Conservation (phyloP, 306 rosid genomes). For the Lathyrus aphaca region DNA sequence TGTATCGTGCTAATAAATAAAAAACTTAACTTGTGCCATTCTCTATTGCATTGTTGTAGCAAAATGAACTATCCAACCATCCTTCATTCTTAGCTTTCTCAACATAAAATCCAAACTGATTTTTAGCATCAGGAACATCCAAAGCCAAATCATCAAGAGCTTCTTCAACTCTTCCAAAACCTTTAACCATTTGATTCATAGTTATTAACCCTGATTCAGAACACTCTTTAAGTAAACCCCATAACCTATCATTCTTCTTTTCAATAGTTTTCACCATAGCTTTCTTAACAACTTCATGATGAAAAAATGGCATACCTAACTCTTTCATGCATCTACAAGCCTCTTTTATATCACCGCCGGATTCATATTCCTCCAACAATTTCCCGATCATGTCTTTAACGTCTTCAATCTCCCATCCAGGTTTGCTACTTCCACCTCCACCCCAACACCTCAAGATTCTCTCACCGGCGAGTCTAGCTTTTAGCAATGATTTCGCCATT, state of each 20-base stretch:
- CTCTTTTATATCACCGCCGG: constrained; percentile 63
- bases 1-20: not conserved
- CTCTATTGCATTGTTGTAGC: constrained; percentile 41
- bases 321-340: constrained; percentile 72
- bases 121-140: constrained; percentile 76
- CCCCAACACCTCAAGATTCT: constrained; percentile 80
- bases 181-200: constrained; percentile 67
- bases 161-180: constrained; percentile 69
- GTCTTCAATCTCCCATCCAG: constrained; percentile 75
- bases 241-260: constrained; percentile 63
- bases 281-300: constrained; percentile 75
- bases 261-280: constrained; percentile 57
- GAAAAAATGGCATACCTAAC: constrained; percentile 78
- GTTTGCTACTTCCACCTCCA: constrained; percentile 66
- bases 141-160: constrained; percentile 71
- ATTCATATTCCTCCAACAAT: constrained; percentile 67
- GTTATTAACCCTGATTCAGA: constrained; percentile 69
- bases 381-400: constrained; percentile 71
- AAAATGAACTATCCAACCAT: constrained; percentile 67
- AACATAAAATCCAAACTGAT: constrained; percentile 52
- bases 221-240: constrained; percentile 67
- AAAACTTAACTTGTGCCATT: constrained; percentile 45
- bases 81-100: constrained; percentile 58
- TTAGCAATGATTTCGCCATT: constrained; percentile 66
- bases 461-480: constrained; percentile 70